Evolutionary conservation across 2,329 filamentous ascomycete species (phyloP), one percentile per base, ranked within the genome.

Genomic region (Xylariales sp.): DNA sequence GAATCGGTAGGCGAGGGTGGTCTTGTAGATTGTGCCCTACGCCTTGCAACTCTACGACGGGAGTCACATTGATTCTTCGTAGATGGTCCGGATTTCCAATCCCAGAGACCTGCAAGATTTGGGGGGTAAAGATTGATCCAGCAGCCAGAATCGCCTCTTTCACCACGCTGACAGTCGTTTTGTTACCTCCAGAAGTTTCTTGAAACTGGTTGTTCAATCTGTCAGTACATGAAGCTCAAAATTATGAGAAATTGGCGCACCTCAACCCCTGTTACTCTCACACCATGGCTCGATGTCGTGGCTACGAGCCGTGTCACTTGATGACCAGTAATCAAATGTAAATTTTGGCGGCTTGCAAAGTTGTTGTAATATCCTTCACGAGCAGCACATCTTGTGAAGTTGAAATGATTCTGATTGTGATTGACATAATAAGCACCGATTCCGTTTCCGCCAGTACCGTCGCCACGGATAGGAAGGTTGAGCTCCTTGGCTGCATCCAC

Each of bases 281-380:
- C 15, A 5, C 41, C 33, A 21, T 46, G 46, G 18, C 59, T 24
- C 10, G 23, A 29, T 5, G 16, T 18, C 14, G 20, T 14, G 5
- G 11, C 29, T 1, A 66, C 46, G 6, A 67, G 44, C 5, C 56
- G 59, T 23, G 60, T 64, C 17, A 60, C 64, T n/a, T 57, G 62
- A 35, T 66, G 58, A 5, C 54, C 54, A 3, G 62, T 61, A 1
- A 63, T 47, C 18, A 69, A 30, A 18, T 68, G 62, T 23, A 69
- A 46, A 37, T 69, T 68, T 2, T 54, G 44, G 5, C 62, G 62
- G 19, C 49, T 40, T 5, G 59, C 40, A 3, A 60, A 58, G 0
- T 55, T 46, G 35, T 69, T 60, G 14, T 62, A 55, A 44, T 70
- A 68, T 8, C 60, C 59, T n/a, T 57, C 57, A 7, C 65, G 56